Percentiles rank a stretch among this genome's conserved stretches.
Evolutionary conservation across 345 rosid genomes (phyloP).

Genomic region (Cardamine chenopodiifolia): DNA sequence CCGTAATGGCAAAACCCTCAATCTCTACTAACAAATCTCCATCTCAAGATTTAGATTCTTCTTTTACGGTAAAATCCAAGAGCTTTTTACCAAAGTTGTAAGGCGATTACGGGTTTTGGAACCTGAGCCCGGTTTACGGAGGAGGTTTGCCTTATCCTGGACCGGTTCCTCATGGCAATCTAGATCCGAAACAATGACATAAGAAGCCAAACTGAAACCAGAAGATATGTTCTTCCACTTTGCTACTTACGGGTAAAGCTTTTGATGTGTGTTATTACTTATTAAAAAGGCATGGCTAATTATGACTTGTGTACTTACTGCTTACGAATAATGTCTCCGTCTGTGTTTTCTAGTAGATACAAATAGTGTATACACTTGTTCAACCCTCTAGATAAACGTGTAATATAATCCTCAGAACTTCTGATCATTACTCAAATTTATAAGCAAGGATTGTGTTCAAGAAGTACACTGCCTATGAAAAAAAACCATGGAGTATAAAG

Average conservation of each 20-base stretch:
- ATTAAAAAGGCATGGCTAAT: not conserved
- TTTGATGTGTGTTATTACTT: constrained; percentile 23
- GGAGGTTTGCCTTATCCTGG: constrained; percentile 38
- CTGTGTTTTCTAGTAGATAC: constrained; percentile 16
- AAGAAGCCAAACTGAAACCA: constrained; percentile 23
- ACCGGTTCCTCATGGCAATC: constrained; percentile 38
- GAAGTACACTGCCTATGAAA: not conserved
- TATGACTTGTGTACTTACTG: constrained; percentile 4
- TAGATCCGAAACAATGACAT: constrained; percentile 18
- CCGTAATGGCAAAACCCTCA: constrained; percentile 16
- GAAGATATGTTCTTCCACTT: constrained; percentile 13
- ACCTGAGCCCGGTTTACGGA: constrained; percentile 40
- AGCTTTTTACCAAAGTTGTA: constrained; percentile 31
- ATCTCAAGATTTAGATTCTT: constrained; percentile 32
- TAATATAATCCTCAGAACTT: not conserved
- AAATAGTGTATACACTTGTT: constrained; percentile 19
- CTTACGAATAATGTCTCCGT: constrained; percentile 20
- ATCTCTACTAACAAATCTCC: not conserved
- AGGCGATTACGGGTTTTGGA: constrained; percentile 45
- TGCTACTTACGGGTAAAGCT: constrained; percentile 17
- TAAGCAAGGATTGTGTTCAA: not conserved
- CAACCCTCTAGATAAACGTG: constrained; percentile 1
- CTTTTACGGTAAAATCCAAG: constrained; percentile 2
- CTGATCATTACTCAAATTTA: not conserved
- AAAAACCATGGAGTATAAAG: not conserved